Evolutionary conservation across 352 stramenopile genomes (phyloP), one percentile per base, ranked within the genome.

Genomic region (Thraustotheca clavata): DNA sequence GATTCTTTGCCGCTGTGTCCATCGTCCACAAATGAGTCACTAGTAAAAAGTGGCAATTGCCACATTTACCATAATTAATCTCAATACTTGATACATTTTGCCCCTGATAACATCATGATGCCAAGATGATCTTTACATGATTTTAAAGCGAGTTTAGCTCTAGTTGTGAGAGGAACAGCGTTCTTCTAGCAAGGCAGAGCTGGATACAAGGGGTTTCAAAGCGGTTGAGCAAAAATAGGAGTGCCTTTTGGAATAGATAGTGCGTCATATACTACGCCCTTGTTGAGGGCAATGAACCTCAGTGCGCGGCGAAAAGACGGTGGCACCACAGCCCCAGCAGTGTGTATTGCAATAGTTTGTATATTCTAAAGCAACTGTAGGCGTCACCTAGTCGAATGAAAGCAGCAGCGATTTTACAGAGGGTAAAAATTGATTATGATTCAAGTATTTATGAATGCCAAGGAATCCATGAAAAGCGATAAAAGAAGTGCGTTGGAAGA

Each of bases 401-500:
- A 59, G 72, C 74, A 16, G 70, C 57, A 31, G 71, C 68, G 52
- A 79, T 81, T 18, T 67, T 79, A 49, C 67, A 72, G 29, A 59
- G 62, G 3, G 70, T 73, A 63, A 16, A 62, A 31, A 34, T 24
- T 33, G 22, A 22, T 8, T 36, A 12, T 35, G 2, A 49, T 27
- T 1, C 9, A 7, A 62, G 26, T 65, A n/a, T n/a, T n/a, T n/a
- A n/a, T 33, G 38, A 60, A 38, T 20, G 14, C 22, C 8, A 59
- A 81, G 76, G 76, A 86, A 47, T 77, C 86, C 50, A 66, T 73
- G 24, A 83, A 82, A 48, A 86, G 72, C 50, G 76, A 86, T 68
- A 88, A 87, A 59, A 70, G 79, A 6, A 74, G 80, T 62, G 76
- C 71, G 20, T 67, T 88, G 9, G 76, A 75, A 12, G 75, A 87